Conservation (phyloP, 345 rosid genomes). For the Hibiscus tridactylites region DNA sequence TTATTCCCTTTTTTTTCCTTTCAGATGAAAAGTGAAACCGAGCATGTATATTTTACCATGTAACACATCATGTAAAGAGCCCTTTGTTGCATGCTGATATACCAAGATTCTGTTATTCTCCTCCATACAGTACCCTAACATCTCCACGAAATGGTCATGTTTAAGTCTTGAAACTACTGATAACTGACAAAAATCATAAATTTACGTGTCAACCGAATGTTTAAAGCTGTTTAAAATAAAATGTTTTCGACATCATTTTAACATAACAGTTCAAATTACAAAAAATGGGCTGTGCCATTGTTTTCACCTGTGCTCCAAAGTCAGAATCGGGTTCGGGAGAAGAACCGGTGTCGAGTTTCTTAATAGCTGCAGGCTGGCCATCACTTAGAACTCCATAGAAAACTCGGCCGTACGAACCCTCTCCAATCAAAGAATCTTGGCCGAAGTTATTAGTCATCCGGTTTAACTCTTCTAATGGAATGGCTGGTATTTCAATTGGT, state of each 20-base stretch:
- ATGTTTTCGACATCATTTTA: too few species aligned
- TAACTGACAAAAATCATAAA: constrained; percentile 33
- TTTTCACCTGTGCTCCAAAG: constrained; percentile 64
- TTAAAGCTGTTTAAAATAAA: not conserved
- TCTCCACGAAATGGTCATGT: constrained; percentile 75
- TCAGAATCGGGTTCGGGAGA: constrained; percentile 76
- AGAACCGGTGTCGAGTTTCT: constrained; percentile 75
- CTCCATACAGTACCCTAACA: constrained; percentile 79
- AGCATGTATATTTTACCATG: constrained; percentile 44
- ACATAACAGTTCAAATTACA: too few species aligned
- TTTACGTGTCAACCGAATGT: not conserved
- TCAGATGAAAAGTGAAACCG: not conserved
- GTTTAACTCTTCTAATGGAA: constrained; percentile 63
- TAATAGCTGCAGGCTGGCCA: constrained; percentile 51
- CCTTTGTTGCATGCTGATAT: constrained; percentile 68
- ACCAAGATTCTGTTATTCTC: constrained; percentile 66
- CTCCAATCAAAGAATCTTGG: constrained; percentile 76
- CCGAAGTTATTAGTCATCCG: constrained; percentile 62
- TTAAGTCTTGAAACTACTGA: constrained; percentile 83
- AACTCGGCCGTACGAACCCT: constrained; percentile 97
- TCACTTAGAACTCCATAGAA: constrained; percentile 56
- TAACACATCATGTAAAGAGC: constrained; percentile 87
- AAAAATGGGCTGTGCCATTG: too few species aligned
- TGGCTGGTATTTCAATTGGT: constrained; percentile 66
- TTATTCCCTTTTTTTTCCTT: too few species aligned